Evolutionary conservation across 805 yeast genomes (phyloP).

Genomic region (Gaillardinia entomophila): DNA sequence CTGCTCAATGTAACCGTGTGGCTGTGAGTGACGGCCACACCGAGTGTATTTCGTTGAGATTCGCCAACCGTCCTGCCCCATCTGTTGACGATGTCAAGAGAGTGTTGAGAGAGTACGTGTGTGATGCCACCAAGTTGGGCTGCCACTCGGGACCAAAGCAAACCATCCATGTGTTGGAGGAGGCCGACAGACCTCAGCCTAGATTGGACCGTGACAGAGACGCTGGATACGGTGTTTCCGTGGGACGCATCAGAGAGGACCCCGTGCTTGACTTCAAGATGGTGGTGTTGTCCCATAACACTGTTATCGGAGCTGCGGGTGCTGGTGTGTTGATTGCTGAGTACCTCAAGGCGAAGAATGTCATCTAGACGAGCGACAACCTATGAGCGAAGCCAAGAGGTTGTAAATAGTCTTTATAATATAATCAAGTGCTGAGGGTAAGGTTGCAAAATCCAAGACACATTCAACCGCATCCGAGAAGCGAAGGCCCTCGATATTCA

Average conservation of each 20-base stretch:
- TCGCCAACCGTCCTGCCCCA: slow-evolving; percentile 80
- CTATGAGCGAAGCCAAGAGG: neutral
- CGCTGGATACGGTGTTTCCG: slow-evolving; percentile 87
- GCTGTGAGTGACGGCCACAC: slow-evolving; percentile 98
- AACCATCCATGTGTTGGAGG: slow-evolving; percentile 87
- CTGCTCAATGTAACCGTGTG: slow-evolving; percentile 96
- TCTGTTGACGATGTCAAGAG: slow-evolving; percentile 73
- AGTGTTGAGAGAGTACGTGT: slow-evolving; percentile 63
- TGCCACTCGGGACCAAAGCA: slow-evolving; percentile 93
- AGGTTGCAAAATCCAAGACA: too few species aligned
- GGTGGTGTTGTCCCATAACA: slow-evolving; percentile 97
- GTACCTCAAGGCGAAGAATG: slow-evolving; percentile 67
- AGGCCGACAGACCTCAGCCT: slow-evolving; percentile 94
- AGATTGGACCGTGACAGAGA: slow-evolving; percentile 95
- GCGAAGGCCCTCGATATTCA: too few species aligned
- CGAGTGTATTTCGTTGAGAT: slow-evolving; percentile 84
- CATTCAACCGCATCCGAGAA: too few species aligned
- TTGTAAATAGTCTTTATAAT: too few species aligned
- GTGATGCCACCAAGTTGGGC: slow-evolving; percentile 75
- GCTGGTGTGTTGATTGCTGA: slow-evolving; percentile 96
- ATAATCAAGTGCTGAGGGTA: too few species aligned
- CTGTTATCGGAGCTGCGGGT: slow-evolving; percentile 98
- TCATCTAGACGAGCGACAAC: slow-evolving; percentile 41
- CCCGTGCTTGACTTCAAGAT: slow-evolving; percentile 91
- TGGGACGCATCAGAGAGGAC: slow-evolving; percentile 91